Base-by-base conservation (phyloP, 257 asterid species). In the Datura wrightii region DNA sequence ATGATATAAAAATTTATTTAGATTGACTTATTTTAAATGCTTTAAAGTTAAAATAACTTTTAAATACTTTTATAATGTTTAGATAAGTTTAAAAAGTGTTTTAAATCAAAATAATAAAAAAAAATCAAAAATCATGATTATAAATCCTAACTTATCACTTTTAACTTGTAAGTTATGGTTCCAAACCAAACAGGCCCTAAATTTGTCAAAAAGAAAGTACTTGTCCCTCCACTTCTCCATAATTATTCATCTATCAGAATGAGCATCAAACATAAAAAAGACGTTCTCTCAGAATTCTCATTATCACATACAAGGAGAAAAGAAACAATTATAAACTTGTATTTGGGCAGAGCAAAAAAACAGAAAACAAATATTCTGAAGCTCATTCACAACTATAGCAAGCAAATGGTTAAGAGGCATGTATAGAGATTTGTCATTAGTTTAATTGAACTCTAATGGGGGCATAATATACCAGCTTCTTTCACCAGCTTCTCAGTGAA, bases 401-500 rank as follows among this genome's bases (percentile, higher is more conserved):
- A 79, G 82, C 87, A 53, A 86, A 41, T 83, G 79, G 88, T 86
- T 88, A 67, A 56, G 39, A 83, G 88, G 79, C 82, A 84, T 83
- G 83, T 84, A 86, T 82, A 84, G 53, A 81, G 80, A 37, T 83
- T 79, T 31, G 85, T 62, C 82, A 59, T 79, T 52, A 83, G 83
- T 63, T 59, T 52, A 48, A 56, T 31, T 5, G 46, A 62, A 60
- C 66, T 13, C 84, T 79, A 76, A 65, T 62, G 52, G 46, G 69
- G 79, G 83, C 84, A 89, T 55, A 85, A 50, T 82, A 89, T 71
- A 67, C 91, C 90, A 5, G 94, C 96, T 81, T 93, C 97, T 81
- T 82, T 78, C 24, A 93, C 90, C 53, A 96, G 94, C 86, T 90
- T 90, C 88, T 92, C 90, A 0, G 97, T 94, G 89, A 96, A 83